Evolutionary conservation across 1,139 yeast species (phyloP), one percentile per base, ranked within the genome.

Genomic region (Taphrina sp.): DNA sequence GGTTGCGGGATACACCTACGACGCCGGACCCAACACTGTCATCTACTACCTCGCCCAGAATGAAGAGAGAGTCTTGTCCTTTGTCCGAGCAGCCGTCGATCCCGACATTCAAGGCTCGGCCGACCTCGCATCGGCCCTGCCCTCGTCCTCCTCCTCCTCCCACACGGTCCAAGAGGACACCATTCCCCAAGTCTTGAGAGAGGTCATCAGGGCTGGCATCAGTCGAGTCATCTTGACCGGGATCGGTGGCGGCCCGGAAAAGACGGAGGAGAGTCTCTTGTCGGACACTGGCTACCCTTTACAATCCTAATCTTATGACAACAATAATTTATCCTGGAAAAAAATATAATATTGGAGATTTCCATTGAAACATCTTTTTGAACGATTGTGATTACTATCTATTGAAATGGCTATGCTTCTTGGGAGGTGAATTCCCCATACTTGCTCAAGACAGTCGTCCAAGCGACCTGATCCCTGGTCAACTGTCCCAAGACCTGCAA

Each of bases 11-110:
- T 92, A 92, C 71, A 94, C 99, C 2, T 92, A 85, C 67, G 99
- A 92, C 70, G 99, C 99, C 36, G 99, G 99, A 66, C 98, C 99
- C 69, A 92, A 92, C 72, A 95, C 96, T 12, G 99, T 92, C 49
- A 79, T 92, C 61, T 92, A 92, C 74, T 92, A 90, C 69, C 81
- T 84, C 67, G 77, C 78, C 63, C 75, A 81, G 63, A 78, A 90
- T 70, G 96, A 89, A 70, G 66, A 72, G 26, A 75, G 75, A 62
- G 83, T 92, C 8, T 64, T 74, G 17, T 70, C 69, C 1, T 66
- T 73, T 10, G 62, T 73, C 47, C 65, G 65, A 58, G 58, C 62
- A 17, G 66, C 79, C 59, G 80, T 87, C 64, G 69, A 72, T 52
- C 67, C 75, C 54, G 81, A 83, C 52, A 74, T 17, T 95, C 95